A percentile compares a stretch with the other conserved stretches of the same genome.
Conservation (phyloP, 257 asterid species). For the Solanum habrochaites region DNA sequence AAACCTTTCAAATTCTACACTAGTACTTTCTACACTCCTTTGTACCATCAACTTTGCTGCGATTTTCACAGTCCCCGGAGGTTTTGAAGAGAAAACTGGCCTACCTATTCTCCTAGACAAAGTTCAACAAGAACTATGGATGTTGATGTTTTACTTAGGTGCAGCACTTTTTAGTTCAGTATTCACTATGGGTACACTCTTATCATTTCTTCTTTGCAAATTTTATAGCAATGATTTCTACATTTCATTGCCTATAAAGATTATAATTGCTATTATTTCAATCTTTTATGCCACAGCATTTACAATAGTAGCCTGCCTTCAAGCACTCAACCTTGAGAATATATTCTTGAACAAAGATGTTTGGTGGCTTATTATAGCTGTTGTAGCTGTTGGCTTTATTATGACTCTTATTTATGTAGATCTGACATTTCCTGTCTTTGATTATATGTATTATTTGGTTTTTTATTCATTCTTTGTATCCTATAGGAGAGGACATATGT, state of each 20-base stretch:
- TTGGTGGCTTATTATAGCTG: background rate
- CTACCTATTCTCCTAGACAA: background rate
- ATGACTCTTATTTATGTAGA: background rate
- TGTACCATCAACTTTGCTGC: slow-evolving; percentile 5
- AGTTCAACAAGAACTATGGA: background rate
- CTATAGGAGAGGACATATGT: background rate
- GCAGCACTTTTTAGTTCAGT: background rate
- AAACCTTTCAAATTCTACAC: background rate
- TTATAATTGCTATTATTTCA: background rate
- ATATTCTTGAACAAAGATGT: background rate
- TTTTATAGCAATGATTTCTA: background rate
- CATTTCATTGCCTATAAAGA: background rate
- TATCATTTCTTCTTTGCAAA: background rate
- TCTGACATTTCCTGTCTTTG: background rate
- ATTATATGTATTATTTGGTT: background rate
- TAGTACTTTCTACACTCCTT: background rate
- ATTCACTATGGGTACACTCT: background rate
- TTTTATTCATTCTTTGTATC: background rate
- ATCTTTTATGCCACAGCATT: background rate
- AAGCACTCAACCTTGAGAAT: background rate
- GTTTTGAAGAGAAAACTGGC: background rate
- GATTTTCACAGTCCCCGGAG: slow-evolving; percentile 7
- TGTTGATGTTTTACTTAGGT: background rate
- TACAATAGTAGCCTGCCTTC: background rate
- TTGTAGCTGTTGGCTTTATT: background rate